Evolutionary conservation across 2,329 filamentous ascomycete genomes (phyloP).

Genomic region (Aspergillus sp.): DNA sequence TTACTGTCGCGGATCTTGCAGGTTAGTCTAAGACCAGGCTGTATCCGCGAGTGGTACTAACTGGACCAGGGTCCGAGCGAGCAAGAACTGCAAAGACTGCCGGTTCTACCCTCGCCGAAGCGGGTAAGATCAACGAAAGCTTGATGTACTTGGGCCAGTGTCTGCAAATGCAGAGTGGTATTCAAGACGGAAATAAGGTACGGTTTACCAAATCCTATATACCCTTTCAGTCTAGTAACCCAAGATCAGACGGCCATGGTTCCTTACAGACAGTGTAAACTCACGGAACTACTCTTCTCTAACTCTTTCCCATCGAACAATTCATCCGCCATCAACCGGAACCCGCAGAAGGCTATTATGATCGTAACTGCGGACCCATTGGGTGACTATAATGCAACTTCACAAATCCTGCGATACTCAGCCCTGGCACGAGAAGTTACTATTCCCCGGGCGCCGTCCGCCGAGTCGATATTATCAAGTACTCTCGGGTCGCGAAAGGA

Average conservation of each 20-base stretch:
- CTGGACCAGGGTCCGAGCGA: slow-evolving; percentile 69
- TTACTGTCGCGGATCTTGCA: slow-evolving; percentile 89
- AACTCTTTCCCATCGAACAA: slow-evolving; percentile 70
- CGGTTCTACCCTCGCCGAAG: slow-evolving; percentile 87
- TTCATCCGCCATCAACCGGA: slow-evolving; percentile 51
- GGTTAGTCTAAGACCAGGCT: slow-evolving; percentile 50
- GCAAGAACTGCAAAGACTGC: slow-evolving; percentile 92
- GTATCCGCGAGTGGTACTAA: slow-evolving; percentile 13
- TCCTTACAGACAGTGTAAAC: slow-evolving; percentile 79
- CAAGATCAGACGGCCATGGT: slow-evolving; percentile 64
- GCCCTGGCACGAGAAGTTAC: slow-evolving; percentile 91
- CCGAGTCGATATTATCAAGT: slow-evolving; percentile 61
- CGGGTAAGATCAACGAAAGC: slow-evolving; percentile 97
- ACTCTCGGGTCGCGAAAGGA: slow-evolving; percentile 33
- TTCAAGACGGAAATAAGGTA: slow-evolving; percentile 72
- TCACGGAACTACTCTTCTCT: slow-evolving; percentile 83
- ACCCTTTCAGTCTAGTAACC: slow-evolving; percentile 14
- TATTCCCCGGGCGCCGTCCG: slow-evolving; percentile 82
- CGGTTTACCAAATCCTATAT: background rate
- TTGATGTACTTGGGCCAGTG: slow-evolving; percentile 98
- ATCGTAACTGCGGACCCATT: slow-evolving; percentile 91
- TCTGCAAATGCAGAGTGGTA: slow-evolving; percentile 88
- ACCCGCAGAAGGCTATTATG: slow-evolving; percentile 89
- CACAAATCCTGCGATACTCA: slow-evolving; percentile 91
- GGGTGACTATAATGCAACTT: slow-evolving; percentile 95